Evolutionary conservation across 1,284 basidiomycete genomes (phyloP).

Genomic region (Ceratobasidium sp.): DNA sequence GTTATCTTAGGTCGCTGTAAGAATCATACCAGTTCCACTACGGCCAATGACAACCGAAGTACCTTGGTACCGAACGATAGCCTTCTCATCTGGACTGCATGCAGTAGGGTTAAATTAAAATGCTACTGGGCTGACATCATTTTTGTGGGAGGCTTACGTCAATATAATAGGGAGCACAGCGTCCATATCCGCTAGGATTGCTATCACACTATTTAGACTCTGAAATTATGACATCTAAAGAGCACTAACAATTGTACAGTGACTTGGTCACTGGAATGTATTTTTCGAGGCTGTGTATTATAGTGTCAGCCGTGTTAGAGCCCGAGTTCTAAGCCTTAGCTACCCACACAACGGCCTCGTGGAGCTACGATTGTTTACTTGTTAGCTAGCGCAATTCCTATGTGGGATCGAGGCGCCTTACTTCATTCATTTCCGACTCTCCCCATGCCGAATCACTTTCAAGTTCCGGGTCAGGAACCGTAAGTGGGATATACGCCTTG

Average conservation of each 20-base stretch:
- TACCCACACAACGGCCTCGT: too few relatives aligned
- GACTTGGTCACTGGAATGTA: slow-evolving; percentile 27
- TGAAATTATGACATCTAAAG: not conserved
- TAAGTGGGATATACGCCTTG: too few relatives aligned
- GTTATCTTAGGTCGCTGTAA: not conserved
- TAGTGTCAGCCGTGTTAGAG: too few relatives aligned
- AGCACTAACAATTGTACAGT: slow-evolving; percentile 23
- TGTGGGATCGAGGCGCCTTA: too few relatives aligned
- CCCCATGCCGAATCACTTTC: too few relatives aligned
- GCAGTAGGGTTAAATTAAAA: not conserved
- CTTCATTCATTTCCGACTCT: too few relatives aligned
- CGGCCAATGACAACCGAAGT: slow-evolving; percentile 20
- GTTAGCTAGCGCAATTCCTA: too few relatives aligned
- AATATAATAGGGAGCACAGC: slow-evolving; percentile 28
- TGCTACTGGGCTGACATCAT: too few relatives aligned
- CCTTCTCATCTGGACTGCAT: not conserved
- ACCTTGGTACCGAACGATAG: slow-evolving; percentile 2
- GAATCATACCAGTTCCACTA: slow-evolving; percentile 21
- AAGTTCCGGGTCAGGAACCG: too few relatives aligned
- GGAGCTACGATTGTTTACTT: too few relatives aligned
- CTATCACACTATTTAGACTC: not conserved
- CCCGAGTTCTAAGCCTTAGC: too few relatives aligned
- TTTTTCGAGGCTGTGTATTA: not conserved
- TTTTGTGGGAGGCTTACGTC: too few relatives aligned
- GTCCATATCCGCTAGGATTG: slow-evolving; percentile 31